Evolutionary conservation across 2,329 filamentous ascomycete genomes (phyloP).

Genomic region (Colletotrichum orchidophilum): DNA sequence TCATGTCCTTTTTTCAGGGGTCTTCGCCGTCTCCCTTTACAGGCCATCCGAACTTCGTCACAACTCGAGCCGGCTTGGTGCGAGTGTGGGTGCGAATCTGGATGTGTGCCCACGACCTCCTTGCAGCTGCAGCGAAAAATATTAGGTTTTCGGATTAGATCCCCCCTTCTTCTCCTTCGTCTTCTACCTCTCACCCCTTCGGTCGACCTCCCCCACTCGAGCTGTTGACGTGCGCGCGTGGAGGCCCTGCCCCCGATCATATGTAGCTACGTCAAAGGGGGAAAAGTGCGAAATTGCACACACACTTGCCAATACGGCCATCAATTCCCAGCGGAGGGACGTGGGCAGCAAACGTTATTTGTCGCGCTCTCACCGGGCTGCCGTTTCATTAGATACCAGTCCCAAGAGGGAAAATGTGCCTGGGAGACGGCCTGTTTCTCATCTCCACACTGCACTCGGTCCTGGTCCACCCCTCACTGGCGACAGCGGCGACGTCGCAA

Average conservation of each 20-base stretch:
- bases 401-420: slow-evolving; percentile 22
- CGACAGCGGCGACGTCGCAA: slow-evolving; percentile 28
- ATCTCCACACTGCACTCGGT: slow-evolving; percentile 30
- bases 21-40: slow-evolving; percentile 13
- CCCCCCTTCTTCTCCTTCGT: not conserved
- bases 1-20: slow-evolving; percentile 11
- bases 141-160: slow-evolving; percentile 5
- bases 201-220: not conserved
- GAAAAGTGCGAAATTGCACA: slow-evolving; percentile 25
- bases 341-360: not conserved
- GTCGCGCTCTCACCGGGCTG: slow-evolving; percentile 23
- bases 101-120: slow-evolving; percentile 6
- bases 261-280: slow-evolving; percentile 17
- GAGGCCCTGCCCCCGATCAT: slow-evolving; percentile 19
- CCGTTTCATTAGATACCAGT: slow-evolving; percentile 31
- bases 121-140: slow-evolving; percentile 20
- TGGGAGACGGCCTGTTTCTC: slow-evolving; percentile 25
- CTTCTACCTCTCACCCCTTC: not conserved
- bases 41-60: slow-evolving; percentile 16
- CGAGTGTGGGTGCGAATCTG: not conserved
- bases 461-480: slow-evolving; percentile 19
- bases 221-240: slow-evolving; percentile 29
- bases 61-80: not conserved
- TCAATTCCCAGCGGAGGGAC: not conserved
- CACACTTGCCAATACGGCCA: not conserved